These are phyloP conservation scores for Blyttiomyces sp. DNA, from an alignment of 371 early-diverging fungal genomes.

Conservation along the genomic window DNA sequence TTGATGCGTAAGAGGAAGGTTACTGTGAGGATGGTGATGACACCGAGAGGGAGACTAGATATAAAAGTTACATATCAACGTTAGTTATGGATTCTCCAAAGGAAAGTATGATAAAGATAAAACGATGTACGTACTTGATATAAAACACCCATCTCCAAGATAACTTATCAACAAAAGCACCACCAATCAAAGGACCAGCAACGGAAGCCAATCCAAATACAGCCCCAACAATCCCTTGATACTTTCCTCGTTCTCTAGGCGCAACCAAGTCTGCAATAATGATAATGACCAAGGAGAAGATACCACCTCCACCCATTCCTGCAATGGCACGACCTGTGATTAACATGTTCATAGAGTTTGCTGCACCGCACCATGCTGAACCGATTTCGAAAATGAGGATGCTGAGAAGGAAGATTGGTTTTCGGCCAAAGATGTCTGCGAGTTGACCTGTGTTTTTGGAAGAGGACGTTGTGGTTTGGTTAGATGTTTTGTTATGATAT, in stretches of 20 bases:
- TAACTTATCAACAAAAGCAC: slow-evolving; percentile 27
- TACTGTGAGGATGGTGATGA: slow-evolving; percentile 36
- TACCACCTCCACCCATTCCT: slow-evolving; percentile 23
- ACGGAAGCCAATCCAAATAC: slow-evolving; percentile 34
- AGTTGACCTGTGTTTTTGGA: no score
- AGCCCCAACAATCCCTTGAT: slow-evolving; percentile 33
- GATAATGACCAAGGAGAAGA: slow-evolving; percentile 18
- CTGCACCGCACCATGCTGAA: slow-evolving; percentile 56
- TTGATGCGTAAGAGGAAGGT: slow-evolving; percentile 39
- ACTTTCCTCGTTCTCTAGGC: slow-evolving; percentile 36
- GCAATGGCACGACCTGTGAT: slow-evolving; percentile 16
- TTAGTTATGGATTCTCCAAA: no score
- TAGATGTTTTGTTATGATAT: no score
- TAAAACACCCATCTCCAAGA: slow-evolving; percentile 37
- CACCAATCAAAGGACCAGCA: slow-evolving; percentile 31
- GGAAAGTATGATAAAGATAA: no score
- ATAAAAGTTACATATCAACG: no score
- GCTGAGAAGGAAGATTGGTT: slow-evolving; percentile 53
- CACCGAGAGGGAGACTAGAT: slow-evolving; percentile 16
- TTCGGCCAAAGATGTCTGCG: slow-evolving; percentile 74
- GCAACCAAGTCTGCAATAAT: slow-evolving; percentile 23
- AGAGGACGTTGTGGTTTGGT: no score
- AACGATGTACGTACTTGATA: no score
- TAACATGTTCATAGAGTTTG: slow-evolving; percentile 43
- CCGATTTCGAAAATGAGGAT: slow-evolving; percentile 60